Evolutionary conservation across 352 stramenopile genomes (phyloP).

Genomic region (Globisporangium paroecandrum): DNA sequence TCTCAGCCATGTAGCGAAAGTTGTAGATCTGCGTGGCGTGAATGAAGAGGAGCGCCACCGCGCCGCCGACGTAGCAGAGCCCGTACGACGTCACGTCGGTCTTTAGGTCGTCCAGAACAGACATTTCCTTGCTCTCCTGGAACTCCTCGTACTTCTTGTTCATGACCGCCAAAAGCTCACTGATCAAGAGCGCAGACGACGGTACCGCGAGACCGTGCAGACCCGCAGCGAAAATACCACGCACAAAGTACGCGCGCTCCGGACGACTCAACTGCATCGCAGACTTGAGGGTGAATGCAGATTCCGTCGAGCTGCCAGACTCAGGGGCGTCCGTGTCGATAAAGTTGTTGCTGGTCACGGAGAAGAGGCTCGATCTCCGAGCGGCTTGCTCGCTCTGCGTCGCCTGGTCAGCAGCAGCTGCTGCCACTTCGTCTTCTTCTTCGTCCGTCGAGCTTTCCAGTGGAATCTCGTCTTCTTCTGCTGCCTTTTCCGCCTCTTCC

Average conservation of each 20-base stretch:
- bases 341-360: neutral
- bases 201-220: constrained; percentile 33
- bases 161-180: constrained; percentile 20
- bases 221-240: constrained; percentile 29
- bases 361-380: neutral
- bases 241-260: constrained; percentile 30
- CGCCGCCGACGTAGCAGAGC: constrained; percentile 30
- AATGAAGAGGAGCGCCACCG: constrained; percentile 27
- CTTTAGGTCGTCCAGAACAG: constrained; percentile 24
- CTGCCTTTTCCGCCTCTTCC: constrained; percentile 1
- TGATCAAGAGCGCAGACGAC: constrained; percentile 25
- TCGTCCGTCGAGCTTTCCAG: constrained; percentile 5
- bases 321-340: neutral
- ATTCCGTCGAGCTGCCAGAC: constrained; percentile 11
- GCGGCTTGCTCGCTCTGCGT: neutral
- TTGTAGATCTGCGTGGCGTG: constrained; percentile 30
- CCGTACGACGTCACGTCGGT: constrained; percentile 26
- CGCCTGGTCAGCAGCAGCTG: neutral
- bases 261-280: constrained; percentile 26
- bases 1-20: constrained; percentile 43
- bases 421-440: neutral
- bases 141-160: constrained; percentile 27
- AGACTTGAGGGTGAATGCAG: neutral
- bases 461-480: constrained; percentile 18
- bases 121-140: constrained; percentile 20